Evolutionary conservation across 768 basidiomycete species (phyloP).

Genomic region (Lactifluus hygrophoroides): DNA sequence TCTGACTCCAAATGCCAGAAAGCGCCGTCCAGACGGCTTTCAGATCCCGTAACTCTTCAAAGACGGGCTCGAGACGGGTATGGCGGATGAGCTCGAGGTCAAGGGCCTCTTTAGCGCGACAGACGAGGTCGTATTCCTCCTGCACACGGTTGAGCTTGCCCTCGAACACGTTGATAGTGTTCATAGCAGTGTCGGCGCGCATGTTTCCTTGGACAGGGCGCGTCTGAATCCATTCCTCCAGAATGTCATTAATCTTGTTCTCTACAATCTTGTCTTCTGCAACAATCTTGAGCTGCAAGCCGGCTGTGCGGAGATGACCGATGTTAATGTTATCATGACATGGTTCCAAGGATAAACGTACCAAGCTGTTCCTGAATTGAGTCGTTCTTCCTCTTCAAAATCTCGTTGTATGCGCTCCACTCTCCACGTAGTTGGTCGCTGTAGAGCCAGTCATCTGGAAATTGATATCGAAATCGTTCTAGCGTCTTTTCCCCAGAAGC

Average conservation of each 20-base stretch:
- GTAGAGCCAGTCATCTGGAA: conserved; percentile 96
- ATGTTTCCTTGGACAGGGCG: conserved; percentile 96
- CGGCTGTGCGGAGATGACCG: conserved; percentile 43
- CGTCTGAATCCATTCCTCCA: conserved; percentile 90
- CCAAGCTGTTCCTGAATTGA: conserved; percentile 97
- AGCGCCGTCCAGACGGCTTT: conserved; percentile 99
- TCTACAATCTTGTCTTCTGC: conserved; percentile 98
- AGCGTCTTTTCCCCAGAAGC: conserved; percentile 94
- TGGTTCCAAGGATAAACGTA: conserved; percentile 31
- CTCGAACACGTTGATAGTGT: conserved; percentile 92
- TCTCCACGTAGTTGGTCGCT: conserved; percentile 95
- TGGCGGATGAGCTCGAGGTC: conserved; percentile 87
- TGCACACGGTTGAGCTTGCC: conserved; percentile 80
- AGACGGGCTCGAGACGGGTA: conserved; percentile 86
- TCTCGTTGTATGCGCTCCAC: conserved; percentile 98
- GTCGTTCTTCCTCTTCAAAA: conserved; percentile 94
- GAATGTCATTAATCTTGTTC: conserved; percentile 86
- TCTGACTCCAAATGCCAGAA: conserved; percentile 93
- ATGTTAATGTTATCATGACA: not conserved
- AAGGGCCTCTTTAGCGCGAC: conserved; percentile 93
- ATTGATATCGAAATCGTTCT: conserved; percentile 94
- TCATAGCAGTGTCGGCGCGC: conserved; percentile 94
- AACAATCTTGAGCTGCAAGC: conserved; percentile 98
- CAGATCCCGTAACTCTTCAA: conserved; percentile 91
- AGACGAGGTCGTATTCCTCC: conserved; percentile 93